These are phyloP conservation scores for Populus tremula DNA, from an alignment of 345 rosid genomes.

Conservation along the genomic window DNA sequence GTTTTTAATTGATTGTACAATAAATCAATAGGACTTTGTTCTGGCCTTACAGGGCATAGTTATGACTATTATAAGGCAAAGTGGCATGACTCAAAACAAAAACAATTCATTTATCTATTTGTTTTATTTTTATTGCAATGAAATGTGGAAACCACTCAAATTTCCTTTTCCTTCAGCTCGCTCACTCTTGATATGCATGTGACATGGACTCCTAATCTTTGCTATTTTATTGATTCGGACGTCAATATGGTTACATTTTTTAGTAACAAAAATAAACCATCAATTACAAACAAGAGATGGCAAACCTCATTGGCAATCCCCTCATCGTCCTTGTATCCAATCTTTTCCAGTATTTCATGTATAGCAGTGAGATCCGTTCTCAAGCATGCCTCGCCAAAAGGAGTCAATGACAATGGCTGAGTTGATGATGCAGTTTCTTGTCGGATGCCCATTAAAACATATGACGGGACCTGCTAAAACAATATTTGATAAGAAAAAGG, in stretches of 20 bases:
- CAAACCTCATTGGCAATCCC: slow-evolving; percentile 80
- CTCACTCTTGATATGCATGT: no score
- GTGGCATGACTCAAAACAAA: neutral
- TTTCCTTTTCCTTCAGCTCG: no score
- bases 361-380: slow-evolving; percentile 76
- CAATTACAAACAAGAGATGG: neutral
- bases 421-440: slow-evolving; percentile 51
- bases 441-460: slow-evolving; percentile 60
- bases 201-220: neutral
- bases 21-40: neutral
- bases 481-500: neutral
- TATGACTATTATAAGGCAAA: neutral
- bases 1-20: neutral
- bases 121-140: neutral
- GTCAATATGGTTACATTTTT: neutral
- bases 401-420: slow-evolving; percentile 46
- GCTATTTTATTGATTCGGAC: neutral
- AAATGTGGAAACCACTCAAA: neutral
- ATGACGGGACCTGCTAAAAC: slow-evolving; percentile 59
- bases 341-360: slow-evolving; percentile 68
- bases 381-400: slow-evolving; percentile 78
- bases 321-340: slow-evolving; percentile 79
- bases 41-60: neutral
- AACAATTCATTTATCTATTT: neutral
- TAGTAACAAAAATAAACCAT: neutral